Evolutionary conservation across 2,329 filamentous ascomycete species (phyloP).

Genomic region (Colletotrichum siamense): DNA sequence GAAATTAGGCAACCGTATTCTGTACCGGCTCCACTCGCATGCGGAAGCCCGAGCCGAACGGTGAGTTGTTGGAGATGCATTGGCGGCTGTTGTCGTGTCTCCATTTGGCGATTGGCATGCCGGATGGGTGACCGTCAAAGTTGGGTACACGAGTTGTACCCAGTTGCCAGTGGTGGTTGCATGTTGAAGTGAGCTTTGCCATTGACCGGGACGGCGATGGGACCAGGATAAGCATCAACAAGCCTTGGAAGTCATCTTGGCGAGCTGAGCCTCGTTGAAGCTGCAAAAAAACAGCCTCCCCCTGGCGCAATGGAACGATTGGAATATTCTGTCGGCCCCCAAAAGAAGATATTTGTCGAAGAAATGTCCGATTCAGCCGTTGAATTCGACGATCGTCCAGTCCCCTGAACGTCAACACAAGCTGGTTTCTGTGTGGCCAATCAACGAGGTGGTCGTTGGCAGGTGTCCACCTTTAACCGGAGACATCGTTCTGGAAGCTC

Average conservation of each 20-base stretch:
- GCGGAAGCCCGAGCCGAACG: background rate
- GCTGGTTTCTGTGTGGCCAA: background rate
- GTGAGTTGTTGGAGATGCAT: background rate
- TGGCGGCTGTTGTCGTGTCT: background rate
- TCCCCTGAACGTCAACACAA: background rate
- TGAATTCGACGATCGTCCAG: background rate
- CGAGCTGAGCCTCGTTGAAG: background rate
- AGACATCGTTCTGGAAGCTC: background rate
- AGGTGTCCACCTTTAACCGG: background rate
- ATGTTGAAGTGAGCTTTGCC: background rate
- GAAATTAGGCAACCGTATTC: constrained; percentile 5
- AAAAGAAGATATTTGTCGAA: fast-evolving
- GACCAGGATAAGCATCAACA: background rate
- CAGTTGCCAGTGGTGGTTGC: background rate
- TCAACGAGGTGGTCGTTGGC: fast-evolving
- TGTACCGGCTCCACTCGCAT: background rate
- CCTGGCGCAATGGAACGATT: background rate
- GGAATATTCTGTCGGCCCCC: background rate
- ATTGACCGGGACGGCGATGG: background rate
- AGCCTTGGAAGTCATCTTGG: background rate
- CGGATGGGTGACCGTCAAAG: background rate
- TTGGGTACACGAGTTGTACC: background rate
- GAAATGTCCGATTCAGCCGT: background rate
- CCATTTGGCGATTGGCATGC: background rate
- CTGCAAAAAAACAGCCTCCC: background rate